These are phyloP conservation scores for Termitomyces bulborhizus DNA, from an alignment of 768 basidiomycete genomes.

Conservation along the genomic window DNA sequence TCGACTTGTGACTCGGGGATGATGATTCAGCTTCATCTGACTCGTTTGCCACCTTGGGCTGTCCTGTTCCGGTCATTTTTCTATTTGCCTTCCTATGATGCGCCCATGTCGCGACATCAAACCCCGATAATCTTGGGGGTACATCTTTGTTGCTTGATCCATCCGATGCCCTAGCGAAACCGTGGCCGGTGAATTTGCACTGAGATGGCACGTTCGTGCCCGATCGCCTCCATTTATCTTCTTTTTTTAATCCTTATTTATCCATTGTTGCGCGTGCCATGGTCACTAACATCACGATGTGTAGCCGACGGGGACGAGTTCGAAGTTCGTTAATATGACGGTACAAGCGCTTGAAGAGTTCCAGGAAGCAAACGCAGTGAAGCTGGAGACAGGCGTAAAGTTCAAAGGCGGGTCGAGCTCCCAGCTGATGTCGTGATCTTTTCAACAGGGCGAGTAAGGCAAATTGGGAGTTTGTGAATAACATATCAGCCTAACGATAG, in stretches of 20 bases:
- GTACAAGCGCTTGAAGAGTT: conserved; percentile 68
- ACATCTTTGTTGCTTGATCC: neutral
- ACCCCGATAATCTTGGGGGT: neutral
- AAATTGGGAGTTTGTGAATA: no score
- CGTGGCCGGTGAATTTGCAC: neutral
- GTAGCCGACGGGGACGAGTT: conserved; percentile 79
- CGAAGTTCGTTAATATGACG: conserved; percentile 80
- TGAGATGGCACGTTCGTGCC: neutral
- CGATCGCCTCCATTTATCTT: neutral
- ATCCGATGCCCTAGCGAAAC: neutral
- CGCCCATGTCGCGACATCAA: neutral
- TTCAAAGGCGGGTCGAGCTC: no score
- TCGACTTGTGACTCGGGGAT: neutral
- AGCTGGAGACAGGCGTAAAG: conserved; percentile 37
- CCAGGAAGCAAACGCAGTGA: conserved; percentile 50
- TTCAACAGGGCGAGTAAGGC: no score
- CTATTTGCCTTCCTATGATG: neutral
- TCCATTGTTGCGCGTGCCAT: neutral
- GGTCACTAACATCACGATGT: neutral
- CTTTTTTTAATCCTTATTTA: neutral
- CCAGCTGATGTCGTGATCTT: no score
- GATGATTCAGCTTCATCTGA: neutral
- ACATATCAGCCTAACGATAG: no score
- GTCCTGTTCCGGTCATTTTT: neutral
- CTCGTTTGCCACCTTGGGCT: neutral